phyloP scores from a whole-genome alignment of 148 eudicot species.

The Selenicereus undatus region DNA sequence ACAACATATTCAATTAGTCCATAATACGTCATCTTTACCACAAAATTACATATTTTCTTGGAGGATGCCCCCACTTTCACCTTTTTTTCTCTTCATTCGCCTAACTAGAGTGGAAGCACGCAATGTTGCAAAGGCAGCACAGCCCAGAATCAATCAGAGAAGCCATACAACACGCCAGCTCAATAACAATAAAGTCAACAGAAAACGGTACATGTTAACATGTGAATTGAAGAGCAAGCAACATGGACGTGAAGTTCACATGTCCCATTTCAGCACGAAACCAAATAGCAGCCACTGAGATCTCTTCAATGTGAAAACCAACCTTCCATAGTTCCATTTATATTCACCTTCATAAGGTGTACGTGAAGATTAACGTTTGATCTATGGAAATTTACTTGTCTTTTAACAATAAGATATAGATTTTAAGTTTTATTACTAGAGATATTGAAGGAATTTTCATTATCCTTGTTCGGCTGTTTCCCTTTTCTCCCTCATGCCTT shows the following conservation, averaged over 20 bases:
- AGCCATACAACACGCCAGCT: background rate
- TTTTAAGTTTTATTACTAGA: too few species aligned
- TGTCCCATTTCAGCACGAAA: background rate
- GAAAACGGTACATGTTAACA: background rate
- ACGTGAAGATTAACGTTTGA: too few species aligned
- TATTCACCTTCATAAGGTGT: too few species aligned
- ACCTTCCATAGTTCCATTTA: background rate
- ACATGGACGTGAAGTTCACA: background rate
- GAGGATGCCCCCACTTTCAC: background rate
- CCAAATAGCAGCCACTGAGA: background rate
- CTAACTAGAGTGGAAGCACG: background rate
- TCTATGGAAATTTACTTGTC: too few species aligned
- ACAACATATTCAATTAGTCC: too few species aligned
- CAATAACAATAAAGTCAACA: background rate
- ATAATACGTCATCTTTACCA: too few species aligned
- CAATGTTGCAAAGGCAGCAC: background rate
- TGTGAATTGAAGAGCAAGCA: background rate
- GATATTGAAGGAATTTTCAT: too few species aligned
- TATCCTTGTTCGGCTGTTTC: too few species aligned
- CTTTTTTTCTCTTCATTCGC: background rate
- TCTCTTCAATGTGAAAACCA: background rate
- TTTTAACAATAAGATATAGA: too few species aligned
- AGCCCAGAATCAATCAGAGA: background rate
- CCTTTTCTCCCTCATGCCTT: too few species aligned
- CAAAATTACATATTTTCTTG: background rate